Evolutionary conservation across 345 rosid species (phyloP), one percentile per base, ranked within the genome.

Genomic region (Euphorbia pulcherrima): DNA sequence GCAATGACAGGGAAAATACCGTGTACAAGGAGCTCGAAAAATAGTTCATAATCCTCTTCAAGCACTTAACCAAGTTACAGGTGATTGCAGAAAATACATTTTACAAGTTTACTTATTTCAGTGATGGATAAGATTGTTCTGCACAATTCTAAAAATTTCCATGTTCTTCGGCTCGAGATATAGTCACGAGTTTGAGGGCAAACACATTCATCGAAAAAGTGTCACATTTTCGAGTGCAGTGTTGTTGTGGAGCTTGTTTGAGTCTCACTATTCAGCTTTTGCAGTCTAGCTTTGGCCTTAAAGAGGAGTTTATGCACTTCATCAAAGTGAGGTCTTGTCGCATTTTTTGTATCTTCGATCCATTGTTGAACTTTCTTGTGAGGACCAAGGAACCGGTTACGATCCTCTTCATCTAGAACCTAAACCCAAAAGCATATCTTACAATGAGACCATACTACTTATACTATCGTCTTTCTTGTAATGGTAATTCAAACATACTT

Each of bases 321-420:
- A 64, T 90, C 90, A 72, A 92, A 92, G 75, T 88, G 85, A 54
- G 97, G 95, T 57, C 67, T 77, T 1, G 89, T 87, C 26, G 90
- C 90, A 18, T 77, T 79, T 70, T 76, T 90, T 21, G 93, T 88
- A 71, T 72, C 73, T 74, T 84, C 89, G 56, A 90, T 78, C 98
- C 98, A 92, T 60, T 86, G 79, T 64, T 77, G 81, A 57, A 92
- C 89, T 81, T 86, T 88, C 79, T 84, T 81, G 71, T 81, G 70
- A 12, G 92, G 92, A 72, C 81, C 79, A 0, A 90, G 73, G 60
- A 90, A 53, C 65, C 86, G 76, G 48, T 66, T 28, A 16, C 83
- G 84, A 64, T 83, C 92, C 78, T 80, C 65, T 62, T 84, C 92
- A 63, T 86, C 92, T 82, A 90, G 60, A 76, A 92, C 67, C 98